Evolutionary conservation across 768 basidiomycete species (phyloP).

Genomic region (Pleurotus eryngii): DNA sequence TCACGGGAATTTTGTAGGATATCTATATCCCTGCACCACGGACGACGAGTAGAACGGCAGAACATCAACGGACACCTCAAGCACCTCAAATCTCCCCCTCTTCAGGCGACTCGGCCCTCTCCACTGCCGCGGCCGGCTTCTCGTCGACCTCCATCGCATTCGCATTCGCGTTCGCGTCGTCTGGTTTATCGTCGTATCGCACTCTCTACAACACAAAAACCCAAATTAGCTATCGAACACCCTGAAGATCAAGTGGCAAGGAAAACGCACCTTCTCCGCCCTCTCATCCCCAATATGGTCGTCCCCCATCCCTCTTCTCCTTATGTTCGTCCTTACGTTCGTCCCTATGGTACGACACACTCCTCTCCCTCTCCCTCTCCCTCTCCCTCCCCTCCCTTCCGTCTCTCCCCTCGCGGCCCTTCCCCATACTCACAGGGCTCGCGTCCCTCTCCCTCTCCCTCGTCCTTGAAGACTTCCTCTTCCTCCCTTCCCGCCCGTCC

Average conservation of each 20-base stretch:
- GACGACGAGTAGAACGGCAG: too few species aligned
- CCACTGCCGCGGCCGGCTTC: conserved; percentile 31
- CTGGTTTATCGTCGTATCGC: conserved; percentile 44
- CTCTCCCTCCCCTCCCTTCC: too few species aligned
- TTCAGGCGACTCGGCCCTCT: conserved; percentile 77
- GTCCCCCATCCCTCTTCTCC: conserved; percentile 48
- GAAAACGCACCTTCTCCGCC: conserved; percentile 57
- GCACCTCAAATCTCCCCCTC: conserved; percentile 74
- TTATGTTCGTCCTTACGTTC: conserved; percentile 46
- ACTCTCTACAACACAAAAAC: conserved; percentile 37
- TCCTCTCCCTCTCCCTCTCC: conserved; percentile 30
- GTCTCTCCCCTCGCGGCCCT: conserved; percentile 4
- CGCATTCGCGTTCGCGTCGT: conserved; percentile 13
- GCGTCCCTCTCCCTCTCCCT: conserved; percentile 52
- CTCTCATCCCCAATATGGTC: conserved; percentile 53
- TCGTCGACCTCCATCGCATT: conserved; percentile 40
- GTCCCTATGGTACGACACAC: conserved; percentile 35
- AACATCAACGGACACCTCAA: too few species aligned
- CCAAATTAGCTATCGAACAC: too few species aligned
- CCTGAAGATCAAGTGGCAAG: too few species aligned
- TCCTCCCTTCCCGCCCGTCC: conserved; percentile 33
- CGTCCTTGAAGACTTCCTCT: conserved; percentile 32
- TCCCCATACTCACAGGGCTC: background rate
- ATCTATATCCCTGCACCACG: too few species aligned
- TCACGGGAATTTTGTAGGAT: too few species aligned